Percentiles rank a stretch among this genome's conserved stretches.
phyloP scores from a whole-genome alignment of 2,329 filamentous ascomycete species.

The Rhynchosporium graminicola region DNA sequence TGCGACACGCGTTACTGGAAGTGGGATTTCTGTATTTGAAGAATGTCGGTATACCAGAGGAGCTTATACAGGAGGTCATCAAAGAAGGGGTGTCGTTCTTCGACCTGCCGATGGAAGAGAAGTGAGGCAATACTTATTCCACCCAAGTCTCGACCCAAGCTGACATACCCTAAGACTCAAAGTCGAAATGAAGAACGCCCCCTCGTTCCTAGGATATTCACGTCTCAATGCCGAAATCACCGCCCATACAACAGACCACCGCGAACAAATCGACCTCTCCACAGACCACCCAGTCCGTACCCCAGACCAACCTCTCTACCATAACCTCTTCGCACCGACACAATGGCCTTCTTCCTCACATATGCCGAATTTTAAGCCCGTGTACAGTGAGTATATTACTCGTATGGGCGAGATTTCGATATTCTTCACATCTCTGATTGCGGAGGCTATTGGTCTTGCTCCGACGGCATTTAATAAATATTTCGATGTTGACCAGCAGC shows the following conservation, averaged over 20 bases:
- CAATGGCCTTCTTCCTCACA: slow-evolving; percentile 72
- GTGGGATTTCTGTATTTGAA: slow-evolving; percentile 88
- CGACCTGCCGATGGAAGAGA: slow-evolving; percentile 72
- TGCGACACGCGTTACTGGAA: slow-evolving; percentile 76
- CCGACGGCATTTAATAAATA: slow-evolving; percentile 72
- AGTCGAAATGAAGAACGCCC: slow-evolving; percentile 73
- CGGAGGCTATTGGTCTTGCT: slow-evolving; percentile 77
- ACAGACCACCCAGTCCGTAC: slow-evolving; percentile 71
- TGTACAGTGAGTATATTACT: slow-evolving; percentile 74
- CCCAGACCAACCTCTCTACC: slow-evolving; percentile 64
- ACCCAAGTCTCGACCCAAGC: neutral
- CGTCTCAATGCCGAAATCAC: slow-evolving; percentile 69
- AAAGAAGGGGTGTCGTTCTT: slow-evolving; percentile 73
- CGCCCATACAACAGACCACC: slow-evolving; percentile 72
- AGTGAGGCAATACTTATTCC: slow-evolving; percentile 48
- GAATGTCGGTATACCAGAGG: slow-evolving; percentile 71
- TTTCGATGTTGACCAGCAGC: slow-evolving; percentile 70
- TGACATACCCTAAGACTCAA: slow-evolving; percentile 50
- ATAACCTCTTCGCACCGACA: slow-evolving; percentile 74
- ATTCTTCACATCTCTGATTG: slow-evolving; percentile 76
- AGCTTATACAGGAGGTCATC: slow-evolving; percentile 66
- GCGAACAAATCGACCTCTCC: slow-evolving; percentile 85
- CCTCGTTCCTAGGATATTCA: slow-evolving; percentile 71
- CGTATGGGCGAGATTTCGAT: slow-evolving; percentile 73
- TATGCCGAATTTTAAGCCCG: slow-evolving; percentile 67